phyloP scores from a whole-genome alignment of 345 rosid genomes.

The Salix exigua region DNA sequence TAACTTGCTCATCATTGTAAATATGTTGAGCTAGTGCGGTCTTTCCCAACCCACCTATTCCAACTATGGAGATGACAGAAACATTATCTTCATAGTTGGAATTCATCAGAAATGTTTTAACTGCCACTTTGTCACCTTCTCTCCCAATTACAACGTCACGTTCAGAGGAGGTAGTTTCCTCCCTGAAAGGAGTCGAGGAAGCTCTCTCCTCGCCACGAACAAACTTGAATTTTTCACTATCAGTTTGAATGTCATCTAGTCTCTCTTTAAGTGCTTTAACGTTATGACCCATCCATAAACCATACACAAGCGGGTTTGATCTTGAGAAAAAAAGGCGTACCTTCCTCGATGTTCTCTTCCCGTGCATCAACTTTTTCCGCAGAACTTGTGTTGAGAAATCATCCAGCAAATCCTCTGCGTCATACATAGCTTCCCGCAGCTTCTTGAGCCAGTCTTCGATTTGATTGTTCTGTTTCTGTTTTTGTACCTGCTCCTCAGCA shows the following conservation, averaged over 20 bases:
- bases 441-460: conserved; percentile 23
- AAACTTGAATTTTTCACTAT: not conserved
- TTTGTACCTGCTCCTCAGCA: not conserved
- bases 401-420: conserved; percentile 36
- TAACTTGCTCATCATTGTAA: conserved; percentile 12
- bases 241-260: conserved; percentile 13
- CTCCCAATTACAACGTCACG: conserved; percentile 8
- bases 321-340: conserved; percentile 8
- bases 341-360: not conserved
- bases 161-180: conserved; percentile 5
- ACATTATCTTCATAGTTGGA: not conserved
- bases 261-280: conserved; percentile 15
- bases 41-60: conserved; percentile 24
- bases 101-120: conserved; percentile 7
- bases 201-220: not conserved
- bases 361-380: not conserved
- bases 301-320: not conserved
- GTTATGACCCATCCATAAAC: conserved; percentile 9
- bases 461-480: not conserved
- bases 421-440: conserved; percentile 25
- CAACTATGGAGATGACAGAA: conserved; percentile 22
- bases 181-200: not conserved
- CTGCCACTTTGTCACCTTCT: conserved; percentile 8
- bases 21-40: conserved; percentile 24
- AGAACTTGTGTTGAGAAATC: conserved; percentile 17